Evolutionary conservation across 176 grass and related monocot genomes (phyloP).

Genomic region (Elaeis guineensis): DNA sequence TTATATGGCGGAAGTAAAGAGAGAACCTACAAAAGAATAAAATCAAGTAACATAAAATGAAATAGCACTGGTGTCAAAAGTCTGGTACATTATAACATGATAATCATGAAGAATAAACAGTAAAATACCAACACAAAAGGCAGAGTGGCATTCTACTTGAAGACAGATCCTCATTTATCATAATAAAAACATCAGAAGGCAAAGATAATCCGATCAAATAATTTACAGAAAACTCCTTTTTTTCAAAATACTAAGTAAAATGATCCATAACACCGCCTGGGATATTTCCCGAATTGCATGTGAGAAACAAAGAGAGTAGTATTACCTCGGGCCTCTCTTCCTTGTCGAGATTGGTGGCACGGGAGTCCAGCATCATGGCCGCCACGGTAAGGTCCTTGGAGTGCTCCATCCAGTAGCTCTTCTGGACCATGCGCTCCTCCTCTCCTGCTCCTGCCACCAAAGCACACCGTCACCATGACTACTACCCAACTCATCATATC

Average conservation of each 20-base stretch:
- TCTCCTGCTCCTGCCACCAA: constrained; percentile 12
- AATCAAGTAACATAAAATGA: background rate
- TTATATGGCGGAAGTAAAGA: constrained; percentile 70
- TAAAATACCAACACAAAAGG: too few species aligned
- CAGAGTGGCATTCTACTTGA: too few species aligned
- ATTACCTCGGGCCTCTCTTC: constrained; percentile 87
- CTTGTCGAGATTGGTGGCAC: constrained; percentile 77
- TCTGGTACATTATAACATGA: too few species aligned
- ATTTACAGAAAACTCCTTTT: too few species aligned
- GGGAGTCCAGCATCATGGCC: constrained; percentile 99
- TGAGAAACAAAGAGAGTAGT: background rate
- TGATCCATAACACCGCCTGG: too few species aligned
- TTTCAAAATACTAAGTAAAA: too few species aligned
- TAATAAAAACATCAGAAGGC: too few species aligned
- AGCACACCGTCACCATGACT: background rate
- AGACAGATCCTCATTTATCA: too few species aligned
- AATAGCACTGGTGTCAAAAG: too few species aligned
- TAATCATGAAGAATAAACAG: too few species aligned
- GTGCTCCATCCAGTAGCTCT: constrained; percentile 91
- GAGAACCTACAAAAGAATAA: constrained; percentile 42
- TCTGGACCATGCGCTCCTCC: constrained; percentile 74
- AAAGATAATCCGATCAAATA: too few species aligned
- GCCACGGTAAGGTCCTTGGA: constrained; percentile 88
- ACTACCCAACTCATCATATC: background rate
- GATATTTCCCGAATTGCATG: too few species aligned